Percentiles rank a stretch among this genome's conserved stretches.
These are phyloP conservation scores for Phoma herbarum DNA, from an alignment of 2,329 filamentous ascomycete genomes.

Conservation along the genomic window DNA sequence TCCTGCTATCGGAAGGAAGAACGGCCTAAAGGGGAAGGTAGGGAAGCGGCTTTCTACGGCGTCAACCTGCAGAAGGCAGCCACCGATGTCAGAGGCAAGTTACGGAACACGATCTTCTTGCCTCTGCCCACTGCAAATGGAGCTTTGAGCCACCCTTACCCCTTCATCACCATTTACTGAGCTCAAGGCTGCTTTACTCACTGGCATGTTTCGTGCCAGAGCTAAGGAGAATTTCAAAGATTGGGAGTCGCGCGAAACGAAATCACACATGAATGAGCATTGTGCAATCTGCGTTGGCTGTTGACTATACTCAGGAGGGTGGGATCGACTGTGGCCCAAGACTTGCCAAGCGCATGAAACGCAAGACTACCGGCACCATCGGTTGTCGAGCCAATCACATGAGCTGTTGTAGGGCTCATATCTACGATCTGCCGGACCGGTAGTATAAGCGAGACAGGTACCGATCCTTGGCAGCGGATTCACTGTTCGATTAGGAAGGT, in stretches of 20 bases:
- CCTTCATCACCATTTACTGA: neutral
- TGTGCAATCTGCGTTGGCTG: neutral
- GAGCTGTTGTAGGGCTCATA: conserved; percentile 10
- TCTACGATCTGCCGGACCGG: conserved; percentile 16
- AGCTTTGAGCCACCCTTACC: neutral
- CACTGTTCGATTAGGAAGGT: conserved; percentile 32
- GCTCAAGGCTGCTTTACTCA: neutral
- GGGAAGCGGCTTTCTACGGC: neutral
- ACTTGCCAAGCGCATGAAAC: neutral
- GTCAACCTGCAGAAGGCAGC: neutral
- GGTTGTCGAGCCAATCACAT: conserved; percentile 17
- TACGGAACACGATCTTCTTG: neutral
- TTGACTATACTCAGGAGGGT: neutral
- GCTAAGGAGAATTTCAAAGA: neutral
- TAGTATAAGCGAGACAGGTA: conserved; percentile 21
- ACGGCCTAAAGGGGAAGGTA: neutral
- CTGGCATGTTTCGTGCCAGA: neutral
- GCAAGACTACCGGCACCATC: neutral
- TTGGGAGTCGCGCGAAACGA: neutral
- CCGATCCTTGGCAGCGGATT: conserved; percentile 25
- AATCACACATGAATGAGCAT: neutral
- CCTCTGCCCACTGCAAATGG: neutral
- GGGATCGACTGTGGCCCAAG: neutral
- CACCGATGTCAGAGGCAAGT: neutral
- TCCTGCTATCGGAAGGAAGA: neutral